Base-by-base conservation (phyloP, 176 grass and related monocot genomes). In the Areca catechu region DNA sequence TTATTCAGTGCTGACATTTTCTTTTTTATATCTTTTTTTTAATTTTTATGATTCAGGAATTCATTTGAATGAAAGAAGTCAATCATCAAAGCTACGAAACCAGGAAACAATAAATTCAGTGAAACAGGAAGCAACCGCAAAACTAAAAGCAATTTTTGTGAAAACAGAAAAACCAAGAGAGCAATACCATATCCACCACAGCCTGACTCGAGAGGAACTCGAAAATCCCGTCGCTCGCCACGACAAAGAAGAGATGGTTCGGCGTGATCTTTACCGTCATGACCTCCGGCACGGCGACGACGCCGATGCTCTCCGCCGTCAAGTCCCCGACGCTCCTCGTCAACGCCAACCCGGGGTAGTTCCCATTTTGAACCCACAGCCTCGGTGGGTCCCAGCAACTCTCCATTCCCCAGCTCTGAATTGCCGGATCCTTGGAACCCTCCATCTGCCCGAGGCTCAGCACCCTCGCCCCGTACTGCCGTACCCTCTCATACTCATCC, bases 121-220 rank as follows among this genome's bases (percentile, higher is more conserved):
- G 30, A 34, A 34, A 34, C 5, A 7, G 1, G 30, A 34, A 34
- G 30, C 30, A 34, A 7, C 30, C 9, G 30, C 30, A 34, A 34
- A 34, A 34, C 30, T 34, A 7, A 34, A 29, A 1, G 30, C 4
- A 34, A 34, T 34, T 34, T 1, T 34, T 34, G 30, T 34, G 24
- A 25, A 25, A 25, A 4, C 24, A 9, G 7, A 34, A 9, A 7
- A 34, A 34, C 30, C 6, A 34, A 34, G 6, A 34, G 30, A 34
- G 30, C 5, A 0, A 50, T 71, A 97, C 93, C 87, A 91, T 98
- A 34, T 98, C 84, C 54, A 98, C 75, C 53, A 92, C 87, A 65
- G 77, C 72, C 72, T 98, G 87, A 69, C 76, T 98, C 18, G 93
- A 85, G 73, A 98, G 88, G 63, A 98, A 92, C 22, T 98, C 93